Base-by-base conservation (phyloP, 2,329 filamentous ascomycete species). In the Zymoseptoria passerinii region DNA sequence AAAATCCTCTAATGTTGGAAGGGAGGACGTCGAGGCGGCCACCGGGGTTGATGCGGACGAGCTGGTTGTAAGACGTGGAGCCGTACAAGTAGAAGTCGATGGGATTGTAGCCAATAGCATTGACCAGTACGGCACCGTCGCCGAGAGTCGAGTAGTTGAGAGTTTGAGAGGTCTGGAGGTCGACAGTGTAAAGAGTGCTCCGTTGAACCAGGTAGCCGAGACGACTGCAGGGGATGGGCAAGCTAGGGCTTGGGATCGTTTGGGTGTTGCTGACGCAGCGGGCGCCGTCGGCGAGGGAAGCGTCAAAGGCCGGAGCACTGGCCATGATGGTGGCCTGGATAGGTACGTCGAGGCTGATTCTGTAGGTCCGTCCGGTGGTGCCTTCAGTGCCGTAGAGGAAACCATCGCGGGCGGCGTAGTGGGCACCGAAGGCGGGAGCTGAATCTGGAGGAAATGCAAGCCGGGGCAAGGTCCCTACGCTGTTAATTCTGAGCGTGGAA, bases 301-400 rank as follows among this genome's bases (percentile, higher is more conserved):
- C 1, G 35, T 44, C 35, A 6, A 44, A n/a, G 13, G 35, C n/a
- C 35, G 35, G 9, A 1, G 13, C 35, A 16, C 1, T 16, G 35
- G 35, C 13, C 10, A 44, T 44, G 5, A 16, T 13, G 13, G 35
- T 44, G 4, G 10, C 13, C 10, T 44, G 7, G 13, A 16, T 16
- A 44, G 35, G 35, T 3, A 6, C 13, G 35, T 44, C 35, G 35
- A n/a, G 2, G 1, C n/a, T 49, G 27, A 59, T 52, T 5, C 53
- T 29, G 23, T 55, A 59, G 20, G 55, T 50, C 3, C 53, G 44
- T 44, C 53, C 57, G 35, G 29, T 48, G 20, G 28, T 18, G 16
- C 53, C 55, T 28, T 59, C 57, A 2, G 40, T 50, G 13, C 53
- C 53, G 19, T 59, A 59, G n/a, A 59, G 27, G 20, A 35, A 52